phyloP scores from a whole-genome alignment of 2,329 filamentous ascomycete species.

The Rasamsonia emersonii region DNA sequence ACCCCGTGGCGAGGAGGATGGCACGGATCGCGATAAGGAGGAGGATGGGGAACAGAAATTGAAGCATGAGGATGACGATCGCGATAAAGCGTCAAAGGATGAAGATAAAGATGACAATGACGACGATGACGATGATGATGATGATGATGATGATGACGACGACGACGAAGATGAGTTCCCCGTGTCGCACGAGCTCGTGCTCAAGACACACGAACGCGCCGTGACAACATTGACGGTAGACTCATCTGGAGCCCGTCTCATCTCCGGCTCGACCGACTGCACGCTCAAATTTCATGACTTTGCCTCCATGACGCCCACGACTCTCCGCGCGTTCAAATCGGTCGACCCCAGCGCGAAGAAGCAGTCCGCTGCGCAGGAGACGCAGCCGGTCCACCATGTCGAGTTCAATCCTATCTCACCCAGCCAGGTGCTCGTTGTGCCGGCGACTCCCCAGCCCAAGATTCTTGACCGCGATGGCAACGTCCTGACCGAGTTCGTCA shows the following conservation, averaged over 20 bases:
- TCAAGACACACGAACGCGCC: constrained; percentile 85
- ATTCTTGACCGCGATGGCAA: constrained; percentile 86
- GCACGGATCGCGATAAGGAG: constrained; percentile 16
- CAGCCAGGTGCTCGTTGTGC: constrained; percentile 73
- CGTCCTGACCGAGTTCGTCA: constrained; percentile 76
- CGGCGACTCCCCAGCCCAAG: constrained; percentile 82
- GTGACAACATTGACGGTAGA: constrained; percentile 80
- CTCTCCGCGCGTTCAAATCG: constrained; percentile 84
- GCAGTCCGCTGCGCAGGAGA: constrained; percentile 61
- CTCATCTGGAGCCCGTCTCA: constrained; percentile 71
- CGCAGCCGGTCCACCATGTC: constrained; percentile 78
- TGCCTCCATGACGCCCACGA: constrained; percentile 88
- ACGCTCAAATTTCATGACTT: constrained; percentile 92
- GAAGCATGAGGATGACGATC: constrained; percentile 20
- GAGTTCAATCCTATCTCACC: constrained; percentile 79
- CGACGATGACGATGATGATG: constrained; percentile 44
- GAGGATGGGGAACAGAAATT: constrained; percentile 3
- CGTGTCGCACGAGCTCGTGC: constrained; percentile 81
- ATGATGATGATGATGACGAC: constrained; percentile 51
- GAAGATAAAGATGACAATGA: constrained; percentile 24
- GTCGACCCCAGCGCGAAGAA: constrained; percentile 80
- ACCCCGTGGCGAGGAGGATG: constrained; percentile 11
- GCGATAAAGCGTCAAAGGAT: constrained; percentile 30
- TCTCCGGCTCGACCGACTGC: constrained; percentile 88
- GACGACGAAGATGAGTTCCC: constrained; percentile 84